Base-by-base conservation (phyloP, 106 monocot genomes). In the Apostasia ramifera region DNA sequence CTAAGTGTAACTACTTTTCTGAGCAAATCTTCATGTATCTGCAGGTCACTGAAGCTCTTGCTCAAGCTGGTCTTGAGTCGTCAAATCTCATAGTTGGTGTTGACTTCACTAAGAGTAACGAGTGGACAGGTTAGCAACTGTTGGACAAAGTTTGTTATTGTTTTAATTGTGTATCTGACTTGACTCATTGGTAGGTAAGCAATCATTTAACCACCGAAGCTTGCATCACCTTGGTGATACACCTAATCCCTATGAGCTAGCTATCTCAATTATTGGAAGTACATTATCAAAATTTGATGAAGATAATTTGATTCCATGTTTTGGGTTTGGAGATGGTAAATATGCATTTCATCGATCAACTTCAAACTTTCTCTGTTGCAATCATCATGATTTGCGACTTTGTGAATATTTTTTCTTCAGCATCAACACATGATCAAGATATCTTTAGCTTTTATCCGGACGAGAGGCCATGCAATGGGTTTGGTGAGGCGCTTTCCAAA, bases 91-190 rank as follows among this genome's bases (percentile, higher is more conserved):
- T 89, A 47, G 81, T 95, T 70, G 95, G 95, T 47, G 84, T 95
- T 72, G 95, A 95, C 72, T 95, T 95, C 74, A 95, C 95, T 8
- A 95, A 95, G 78, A 95, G 95, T 70, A 95, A 95, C 59, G 95
- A 95, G 69, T 95, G 95, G 95, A 95, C 95, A 81, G 95, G 89
- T 88, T 72, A 60, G 37, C 61, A 49, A 63, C 53, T 63, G 41
- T 39, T 47, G 26, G 14, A 41, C 40, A 37, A 55, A 11, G 1
- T 3, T 63, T 40, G 11, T 40, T 69, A 39, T 11, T 47, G 42
- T 49, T 45, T 37, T 5, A 40, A 45, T 59, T 56, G 10, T 3
- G 11, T 43, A 67, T 63, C 14, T 74, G n/a, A 77, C 12, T 82
- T 75, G 38, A 70, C 13, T 77, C 26, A 44, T 48, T 66, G 52